phyloP scores from a whole-genome alignment of 768 basidiomycete genomes.

The Psilocybe subaeruginosa region DNA sequence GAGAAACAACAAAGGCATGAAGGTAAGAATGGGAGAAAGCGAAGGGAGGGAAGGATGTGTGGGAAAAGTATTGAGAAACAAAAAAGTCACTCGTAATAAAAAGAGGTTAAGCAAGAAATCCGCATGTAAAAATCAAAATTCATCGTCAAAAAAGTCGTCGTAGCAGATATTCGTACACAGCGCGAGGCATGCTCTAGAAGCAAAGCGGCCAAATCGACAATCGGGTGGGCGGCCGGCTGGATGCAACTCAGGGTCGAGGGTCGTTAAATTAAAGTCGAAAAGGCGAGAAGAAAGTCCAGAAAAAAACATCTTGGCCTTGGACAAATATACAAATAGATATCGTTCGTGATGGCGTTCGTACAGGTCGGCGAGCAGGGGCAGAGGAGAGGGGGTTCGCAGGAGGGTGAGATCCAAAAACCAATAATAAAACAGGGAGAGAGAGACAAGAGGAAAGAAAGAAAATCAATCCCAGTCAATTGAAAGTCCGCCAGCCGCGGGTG shows the following conservation, averaged over 20 bases:
- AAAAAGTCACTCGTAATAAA: constrained; percentile 6
- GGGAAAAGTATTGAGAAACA: background rate
- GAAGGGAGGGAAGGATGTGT: background rate
- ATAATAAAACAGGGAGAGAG: background rate
- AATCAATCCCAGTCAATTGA: constrained; percentile 81
- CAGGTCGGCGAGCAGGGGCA: background rate
- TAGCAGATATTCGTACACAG: background rate
- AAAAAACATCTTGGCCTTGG: background rate
- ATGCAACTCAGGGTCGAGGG: background rate
- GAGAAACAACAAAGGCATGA: constrained; percentile 7
- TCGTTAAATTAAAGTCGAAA: constrained; percentile 2
- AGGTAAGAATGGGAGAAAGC: constrained; percentile 1
- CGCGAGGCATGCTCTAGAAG: background rate
- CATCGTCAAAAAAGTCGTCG: background rate
- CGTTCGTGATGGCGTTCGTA: constrained; percentile 8
- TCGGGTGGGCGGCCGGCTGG: background rate
- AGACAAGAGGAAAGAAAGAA: background rate
- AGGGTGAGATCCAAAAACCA: background rate
- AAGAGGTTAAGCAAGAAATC: constrained; percentile 9
- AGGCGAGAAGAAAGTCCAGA: background rate
- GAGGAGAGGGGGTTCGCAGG: background rate
- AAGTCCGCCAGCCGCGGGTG: constrained; percentile 69
- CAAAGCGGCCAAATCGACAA: background rate
- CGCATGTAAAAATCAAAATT: background rate
- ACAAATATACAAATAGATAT: constrained; percentile 4